These are phyloP conservation scores for Suhomyces sp. DNA, from an alignment of 805 yeast species.

Conservation along the genomic window DNA sequence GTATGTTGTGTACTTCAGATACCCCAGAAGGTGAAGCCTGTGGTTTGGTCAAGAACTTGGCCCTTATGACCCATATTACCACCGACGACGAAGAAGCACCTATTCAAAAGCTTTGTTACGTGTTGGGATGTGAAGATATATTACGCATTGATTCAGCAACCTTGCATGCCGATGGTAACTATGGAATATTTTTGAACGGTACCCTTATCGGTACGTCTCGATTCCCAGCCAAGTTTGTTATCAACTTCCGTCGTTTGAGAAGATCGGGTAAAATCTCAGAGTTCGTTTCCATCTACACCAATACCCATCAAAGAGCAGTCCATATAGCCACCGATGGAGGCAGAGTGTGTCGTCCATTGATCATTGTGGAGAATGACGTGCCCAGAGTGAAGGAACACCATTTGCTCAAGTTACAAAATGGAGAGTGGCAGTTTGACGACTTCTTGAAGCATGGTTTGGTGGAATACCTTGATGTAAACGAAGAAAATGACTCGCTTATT, in stretches of 20 bases:
- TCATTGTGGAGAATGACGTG: constrained; percentile 72
- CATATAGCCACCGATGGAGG: constrained; percentile 99
- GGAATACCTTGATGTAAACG: constrained; percentile 86
- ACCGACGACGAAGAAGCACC: constrained; percentile 97
- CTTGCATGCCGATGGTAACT: constrained; percentile 72
- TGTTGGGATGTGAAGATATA: constrained; percentile 88
- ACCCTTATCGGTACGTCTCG: constrained; percentile 88
- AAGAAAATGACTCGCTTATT: constrained; percentile 15
- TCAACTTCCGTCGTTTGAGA: constrained; percentile 73
- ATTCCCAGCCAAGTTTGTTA: constrained; percentile 79
- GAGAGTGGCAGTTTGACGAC: constrained; percentile 86
- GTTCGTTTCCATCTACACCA: constrained; percentile 86
- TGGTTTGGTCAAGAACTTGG: constrained; percentile 95
- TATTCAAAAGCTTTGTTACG: constrained; percentile 67
- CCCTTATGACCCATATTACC: constrained; percentile 97
- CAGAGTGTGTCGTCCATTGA: constrained; percentile 93
- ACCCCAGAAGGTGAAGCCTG: constrained; percentile 99
- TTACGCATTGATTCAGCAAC: constrained; percentile 77
- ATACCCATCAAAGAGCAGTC: constrained; percentile 86
- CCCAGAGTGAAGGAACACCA: constrained; percentile 74
- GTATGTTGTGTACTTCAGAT: constrained; percentile 98
- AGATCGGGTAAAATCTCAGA: constrained; percentile 83
- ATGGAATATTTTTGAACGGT: constrained; percentile 89
- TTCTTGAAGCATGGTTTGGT: constrained; percentile 82
- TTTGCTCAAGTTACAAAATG: constrained; percentile 56